A percentile compares a stretch with the other conserved stretches of the same genome.
Evolutionary conservation across 208 protist species (phyloP).

Genomic region (Acanthamoeba sp.): DNA sequence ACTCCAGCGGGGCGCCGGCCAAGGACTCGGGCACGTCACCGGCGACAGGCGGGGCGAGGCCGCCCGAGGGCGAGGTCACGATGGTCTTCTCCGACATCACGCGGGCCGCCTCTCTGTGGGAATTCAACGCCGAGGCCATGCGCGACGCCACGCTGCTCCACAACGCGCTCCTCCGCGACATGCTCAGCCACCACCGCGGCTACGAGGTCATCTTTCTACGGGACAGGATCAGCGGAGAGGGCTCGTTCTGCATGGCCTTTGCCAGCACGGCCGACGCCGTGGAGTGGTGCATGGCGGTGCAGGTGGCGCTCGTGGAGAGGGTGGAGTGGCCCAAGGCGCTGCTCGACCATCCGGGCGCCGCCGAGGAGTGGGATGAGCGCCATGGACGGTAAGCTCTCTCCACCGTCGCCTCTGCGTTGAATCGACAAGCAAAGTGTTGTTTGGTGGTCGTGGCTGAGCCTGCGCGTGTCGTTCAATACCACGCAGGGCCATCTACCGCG

Average conservation of each 20-base stretch:
- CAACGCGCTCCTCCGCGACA: neutral
- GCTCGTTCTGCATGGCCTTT: conserved; percentile 69
- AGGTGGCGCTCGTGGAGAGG: neutral
- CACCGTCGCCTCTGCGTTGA: neutral
- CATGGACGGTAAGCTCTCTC: neutral
- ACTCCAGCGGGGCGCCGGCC: neutral
- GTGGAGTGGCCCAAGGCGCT: neutral
- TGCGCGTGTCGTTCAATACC: too few relatives aligned
- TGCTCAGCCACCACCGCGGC: neutral
- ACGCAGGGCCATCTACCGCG: neutral
- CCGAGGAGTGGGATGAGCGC: conserved; percentile 20
- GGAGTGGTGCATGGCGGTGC: conserved; percentile 28
- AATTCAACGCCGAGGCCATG: conserved; percentile 1
- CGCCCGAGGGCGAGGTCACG: conserved; percentile 1
- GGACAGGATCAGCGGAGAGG: conserved; percentile 29
- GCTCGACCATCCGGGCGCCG: conserved; percentile 34
- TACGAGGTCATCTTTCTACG: conserved; percentile 47
- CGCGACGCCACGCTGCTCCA: conserved; percentile 18
- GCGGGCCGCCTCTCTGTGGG: neutral
- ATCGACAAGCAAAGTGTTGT: neutral
- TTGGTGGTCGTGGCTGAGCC: too few relatives aligned
- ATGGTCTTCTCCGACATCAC: conserved; percentile 26
- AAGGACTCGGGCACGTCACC: neutral
- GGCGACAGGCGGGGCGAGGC: neutral
- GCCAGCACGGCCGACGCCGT: neutral